Evolutionary conservation across 78 protist species (phyloP).

Genomic region (Polysphondylium violaceum): DNA sequence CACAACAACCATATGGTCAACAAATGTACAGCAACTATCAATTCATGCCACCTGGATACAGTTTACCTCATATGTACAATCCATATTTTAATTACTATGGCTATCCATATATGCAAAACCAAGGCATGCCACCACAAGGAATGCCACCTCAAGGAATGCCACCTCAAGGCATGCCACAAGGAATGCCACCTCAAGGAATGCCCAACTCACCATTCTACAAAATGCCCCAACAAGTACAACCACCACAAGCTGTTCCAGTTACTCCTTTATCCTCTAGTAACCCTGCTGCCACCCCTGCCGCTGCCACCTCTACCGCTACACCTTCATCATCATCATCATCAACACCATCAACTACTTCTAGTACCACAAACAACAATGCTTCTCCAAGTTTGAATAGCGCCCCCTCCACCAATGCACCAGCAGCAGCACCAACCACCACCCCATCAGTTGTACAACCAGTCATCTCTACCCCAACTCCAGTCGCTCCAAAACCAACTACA

Average conservation of each 20-base stretch:
- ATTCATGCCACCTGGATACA: conserved; percentile 19
- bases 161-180: not conserved
- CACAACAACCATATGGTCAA: conserved; percentile 2
- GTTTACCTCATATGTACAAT: conserved; percentile 56
- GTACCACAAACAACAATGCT: not conserved
- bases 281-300: not conserved
- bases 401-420: not conserved
- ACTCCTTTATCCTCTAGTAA: too few relatives aligned
- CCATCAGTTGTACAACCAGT: not conserved
- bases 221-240: conserved; percentile 17
- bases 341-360: not conserved
- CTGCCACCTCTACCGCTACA: too few relatives aligned
- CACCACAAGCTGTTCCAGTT: conserved; percentile 41
- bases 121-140: conserved; percentile 40
- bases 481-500: not conserved
- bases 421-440: not conserved
- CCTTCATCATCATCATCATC: too few relatives aligned
- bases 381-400: not conserved
- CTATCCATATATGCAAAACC: not conserved
- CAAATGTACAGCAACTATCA: conserved; percentile 7
- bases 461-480: not conserved
- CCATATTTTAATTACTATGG: conserved; percentile 54
- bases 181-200: conserved; percentile 17
- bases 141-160: conserved; percentile 2
- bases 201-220: conserved; percentile 29